A percentile compares a stretch with the other conserved stretches of the same genome.
Evolutionary conservation across 495 filamentous ascomycete genomes (phyloP).

Genomic region (Penicillium pulvis): DNA sequence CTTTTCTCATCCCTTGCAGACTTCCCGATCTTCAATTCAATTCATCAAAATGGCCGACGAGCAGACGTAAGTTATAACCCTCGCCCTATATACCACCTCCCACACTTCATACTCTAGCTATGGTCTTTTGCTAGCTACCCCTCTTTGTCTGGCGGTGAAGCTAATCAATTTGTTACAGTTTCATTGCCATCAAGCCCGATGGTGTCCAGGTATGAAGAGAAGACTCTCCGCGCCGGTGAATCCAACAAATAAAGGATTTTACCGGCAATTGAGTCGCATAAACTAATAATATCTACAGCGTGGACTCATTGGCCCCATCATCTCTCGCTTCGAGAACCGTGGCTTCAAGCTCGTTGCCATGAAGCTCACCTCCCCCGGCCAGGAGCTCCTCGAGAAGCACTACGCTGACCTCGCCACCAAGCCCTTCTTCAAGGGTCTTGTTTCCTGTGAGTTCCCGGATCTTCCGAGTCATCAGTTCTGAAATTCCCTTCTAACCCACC

Average conservation of each 20-base stretch:
- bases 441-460: constrained; percentile 65
- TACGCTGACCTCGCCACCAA: constrained; percentile 90
- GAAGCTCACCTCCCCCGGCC: constrained; percentile 85
- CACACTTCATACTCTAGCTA: constrained; percentile 24
- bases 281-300: constrained; percentile 59
- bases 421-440: constrained; percentile 94
- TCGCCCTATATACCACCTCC: constrained; percentile 8
- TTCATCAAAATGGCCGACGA: constrained; percentile 78
- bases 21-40: constrained; percentile 32
- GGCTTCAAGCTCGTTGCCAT: constrained; percentile 98
- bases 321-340: constrained; percentile 93
- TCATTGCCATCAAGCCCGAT: constrained; percentile 99
- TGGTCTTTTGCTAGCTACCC: constrained; percentile 16
- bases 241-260: constrained; percentile 4
- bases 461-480: constrained; percentile 4
- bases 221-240: constrained; percentile 2
- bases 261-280: constrained; percentile 18
- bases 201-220: constrained; percentile 84
- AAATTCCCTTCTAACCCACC: constrained; percentile 15
- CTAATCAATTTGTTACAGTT: constrained; percentile 64
- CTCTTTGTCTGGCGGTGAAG: constrained; percentile 37
- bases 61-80: constrained; percentile 76
- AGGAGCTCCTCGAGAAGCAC: constrained; percentile 96
- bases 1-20: constrained; percentile 32
- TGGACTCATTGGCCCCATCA: constrained; percentile 94